Percentiles rank a stretch among this genome's conserved stretches.
Conservation (phyloP, 176 grass and related monocot genomes). For the Aegilops longissima region DNA sequence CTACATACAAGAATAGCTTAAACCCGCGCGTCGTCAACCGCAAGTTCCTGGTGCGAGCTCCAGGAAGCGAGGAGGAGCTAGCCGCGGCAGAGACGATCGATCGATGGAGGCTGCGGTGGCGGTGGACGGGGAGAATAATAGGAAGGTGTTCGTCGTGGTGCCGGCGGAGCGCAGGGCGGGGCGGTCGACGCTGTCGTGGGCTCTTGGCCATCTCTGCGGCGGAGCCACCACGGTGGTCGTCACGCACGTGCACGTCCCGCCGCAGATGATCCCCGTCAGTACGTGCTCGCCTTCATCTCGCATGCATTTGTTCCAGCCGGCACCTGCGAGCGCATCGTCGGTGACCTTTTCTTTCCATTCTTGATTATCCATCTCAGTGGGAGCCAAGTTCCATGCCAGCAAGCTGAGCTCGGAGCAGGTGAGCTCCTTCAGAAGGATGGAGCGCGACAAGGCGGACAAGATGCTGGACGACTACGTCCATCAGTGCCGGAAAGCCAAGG, state of each 20-base stretch:
- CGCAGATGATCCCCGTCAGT: conserved; percentile 84
- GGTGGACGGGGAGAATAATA: conserved; percentile 15
- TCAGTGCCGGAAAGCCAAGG: conserved; percentile 55
- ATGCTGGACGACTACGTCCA: conserved; percentile 46
- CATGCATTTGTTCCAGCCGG: not conserved
- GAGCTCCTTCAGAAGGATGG: conserved; percentile 45
- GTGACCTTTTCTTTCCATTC: not conserved
- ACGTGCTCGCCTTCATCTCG: conserved; percentile 26
- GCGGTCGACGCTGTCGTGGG: conserved; percentile 58
- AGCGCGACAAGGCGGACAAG: conserved; percentile 50
- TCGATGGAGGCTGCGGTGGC: not conserved
- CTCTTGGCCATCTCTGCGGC: conserved; percentile 29
- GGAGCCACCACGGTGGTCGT: conserved; percentile 53
- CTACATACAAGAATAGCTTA: not conserved
- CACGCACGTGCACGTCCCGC: conserved; percentile 66
- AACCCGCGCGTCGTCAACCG: not conserved
- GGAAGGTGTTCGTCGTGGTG: conserved; percentile 62
- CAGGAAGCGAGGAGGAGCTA: not conserved
- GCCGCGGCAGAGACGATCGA: not conserved
- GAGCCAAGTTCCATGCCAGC: conserved; percentile 50
- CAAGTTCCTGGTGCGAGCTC: conserved; percentile 11
- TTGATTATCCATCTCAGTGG: conserved; percentile 33
- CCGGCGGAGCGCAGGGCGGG: conserved; percentile 49
- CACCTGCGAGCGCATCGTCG: not conserved
- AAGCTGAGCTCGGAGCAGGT: conserved; percentile 43